Evolutionary conservation across 176 grass and related monocot species (phyloP), one percentile per base, ranked within the genome.

Genomic region (Ampelocalamus luodianensis): DNA sequence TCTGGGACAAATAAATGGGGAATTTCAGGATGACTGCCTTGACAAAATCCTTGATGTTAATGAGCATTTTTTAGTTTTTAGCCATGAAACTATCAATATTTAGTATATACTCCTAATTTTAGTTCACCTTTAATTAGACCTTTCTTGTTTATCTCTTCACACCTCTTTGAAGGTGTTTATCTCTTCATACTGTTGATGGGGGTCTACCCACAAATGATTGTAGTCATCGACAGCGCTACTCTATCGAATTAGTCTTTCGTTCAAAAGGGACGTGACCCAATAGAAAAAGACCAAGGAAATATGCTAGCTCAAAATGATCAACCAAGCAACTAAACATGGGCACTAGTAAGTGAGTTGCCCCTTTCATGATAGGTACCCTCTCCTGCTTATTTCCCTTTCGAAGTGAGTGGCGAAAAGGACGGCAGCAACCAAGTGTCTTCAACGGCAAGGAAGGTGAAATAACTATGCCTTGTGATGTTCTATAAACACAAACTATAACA

Each of bases 311-410:
- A 62, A 76, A 60, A 77, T 40, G 79, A 83, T 70, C 32, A 71
- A 53, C 36, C 29, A 72, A 43, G 26, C 58, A 55, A 71, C 54
- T 69, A 39, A 40, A 50, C 64, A 46, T 18, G 51, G 38, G 20
- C 70, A 10, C 27, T 27, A 49, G 72, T 14, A n/a, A 79, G 68
- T 65, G 75, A 74, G 12, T 66, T 84, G 87, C 80, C 46, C 46
- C 68, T 85, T 85, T 68, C 82, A 68, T 13, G 76, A 80, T 22
- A 78, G 76, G 59, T 46, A 59, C 68, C 60, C 24, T 64, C 29
- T 69, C 53, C 42, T 87, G 32, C 40, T 68, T 20, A 26, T 50
- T 48, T 60, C 53, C 34, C 85, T 87, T 81, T 88, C 69, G 4
- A 37, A 40, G 60, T 15, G 80, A 81, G 81, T 12, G 46, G 42